Base-by-base conservation (phyloP, 2,329 filamentous ascomycete species). In the Aspergillus viridinutans region DNA sequence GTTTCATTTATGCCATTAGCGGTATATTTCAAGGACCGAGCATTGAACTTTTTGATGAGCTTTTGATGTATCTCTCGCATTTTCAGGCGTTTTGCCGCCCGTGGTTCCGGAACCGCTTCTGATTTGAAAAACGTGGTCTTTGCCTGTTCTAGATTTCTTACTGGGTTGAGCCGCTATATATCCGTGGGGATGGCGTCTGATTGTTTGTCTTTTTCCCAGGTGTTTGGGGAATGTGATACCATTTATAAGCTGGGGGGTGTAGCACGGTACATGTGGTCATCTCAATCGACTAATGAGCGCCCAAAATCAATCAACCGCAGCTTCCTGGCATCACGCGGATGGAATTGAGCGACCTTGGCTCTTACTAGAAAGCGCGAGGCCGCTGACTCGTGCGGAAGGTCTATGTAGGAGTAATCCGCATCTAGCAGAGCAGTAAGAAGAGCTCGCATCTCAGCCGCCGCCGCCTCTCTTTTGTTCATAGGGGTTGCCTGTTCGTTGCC, bases 331-430 rank as follows among this genome's bases (percentile, higher is more conserved):
- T 84, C 80, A 57, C 77, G 79, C 1, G 81, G 80, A 65, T 83
- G 79, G 51, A 82, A 82, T 58, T 83, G 80, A 14, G 81, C 81
- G 55, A 84, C 77, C 65, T 81, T 84, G 10, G 80, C 79, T 62
- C 79, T 74, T 17, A 84, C 78, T 35, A 84, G 66, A 59, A 83
- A 83, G 47, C 81, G 73, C 6, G 80, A 78, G 17, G 78, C 78
- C 14, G 81, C 81, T 40, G 80, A 81, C 55, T 84, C 81, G 35
- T 74, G 72, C 28, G 75, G 66, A 20, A 84, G 64, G 26, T 77
- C 71, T 49, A 80, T 74, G 61, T 84, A 84, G 3, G 75, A 75
- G 23, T 74, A 74, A 14, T 75, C 72, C 3, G 75, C 76, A 38
- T 77, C 75, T 54, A 83, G 66, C 20, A 84, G 66, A 47, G 75